phyloP scores from a whole-genome alignment of 176 grass and related monocot genomes.

The Musa itinerans region DNA sequence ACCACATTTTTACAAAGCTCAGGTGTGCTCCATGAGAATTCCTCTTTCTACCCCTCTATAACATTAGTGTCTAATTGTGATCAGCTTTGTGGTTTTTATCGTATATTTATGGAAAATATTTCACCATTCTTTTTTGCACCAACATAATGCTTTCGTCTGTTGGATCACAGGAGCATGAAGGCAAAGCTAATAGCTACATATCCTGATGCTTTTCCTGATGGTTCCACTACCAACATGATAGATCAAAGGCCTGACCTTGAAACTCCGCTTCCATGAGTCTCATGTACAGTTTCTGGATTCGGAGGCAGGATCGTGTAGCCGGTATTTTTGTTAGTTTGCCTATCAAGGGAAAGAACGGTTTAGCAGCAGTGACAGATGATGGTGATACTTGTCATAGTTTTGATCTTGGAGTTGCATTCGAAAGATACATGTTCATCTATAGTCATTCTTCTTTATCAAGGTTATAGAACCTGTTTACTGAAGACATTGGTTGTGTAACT shows the following conservation, averaged over 20 bases:
- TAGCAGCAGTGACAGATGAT: not conserved
- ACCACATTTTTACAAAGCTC: constrained; percentile 69
- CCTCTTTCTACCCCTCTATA: not conserved
- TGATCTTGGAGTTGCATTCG: not conserved
- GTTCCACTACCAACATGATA: constrained; percentile 29
- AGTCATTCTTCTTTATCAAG: too few relatives aligned
- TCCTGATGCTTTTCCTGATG: constrained; percentile 84
- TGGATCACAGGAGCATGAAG: constrained; percentile 58
- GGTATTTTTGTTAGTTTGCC: not conserved
- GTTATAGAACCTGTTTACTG: too few relatives aligned
- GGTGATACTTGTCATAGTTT: not conserved
- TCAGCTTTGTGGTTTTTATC: constrained; percentile 1
- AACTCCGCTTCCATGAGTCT: constrained; percentile 26
- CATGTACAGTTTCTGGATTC: not conserved
- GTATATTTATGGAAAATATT: not conserved
- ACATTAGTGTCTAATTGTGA: not conserved
- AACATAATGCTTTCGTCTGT: not conserved
- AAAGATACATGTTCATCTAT: not conserved
- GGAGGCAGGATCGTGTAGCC: not conserved
- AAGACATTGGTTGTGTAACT: not conserved
- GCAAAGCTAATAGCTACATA: constrained; percentile 60
- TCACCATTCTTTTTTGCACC: not conserved
- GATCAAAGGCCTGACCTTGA: constrained; percentile 93
- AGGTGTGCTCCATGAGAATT: constrained; percentile 26
- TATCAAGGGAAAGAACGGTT: not conserved